Evolutionary conservation across 108 stramenopile genomes (phyloP).

Genomic region (Discostella stelligeroides): DNA sequence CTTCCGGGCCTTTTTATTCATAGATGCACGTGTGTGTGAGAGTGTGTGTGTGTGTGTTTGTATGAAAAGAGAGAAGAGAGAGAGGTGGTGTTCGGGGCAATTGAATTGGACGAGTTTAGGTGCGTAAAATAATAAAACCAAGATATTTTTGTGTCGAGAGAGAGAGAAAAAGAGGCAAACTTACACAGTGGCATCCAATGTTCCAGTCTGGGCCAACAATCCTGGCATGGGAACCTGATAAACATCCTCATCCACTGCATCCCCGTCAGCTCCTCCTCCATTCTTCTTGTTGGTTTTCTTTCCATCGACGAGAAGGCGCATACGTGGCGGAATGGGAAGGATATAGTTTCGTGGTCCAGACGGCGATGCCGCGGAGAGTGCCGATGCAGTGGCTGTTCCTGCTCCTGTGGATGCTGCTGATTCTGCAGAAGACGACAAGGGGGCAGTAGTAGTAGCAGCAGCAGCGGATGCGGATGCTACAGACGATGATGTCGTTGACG

Average conservation of each 20-base stretch:
- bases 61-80: not conserved
- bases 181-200: conserved; percentile 68
- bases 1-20: conserved; percentile 32
- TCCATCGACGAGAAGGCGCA: not conserved
- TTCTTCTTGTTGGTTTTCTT: conserved; percentile 14
- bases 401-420: conserved; percentile 10
- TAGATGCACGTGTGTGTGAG: not conserved
- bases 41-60: not conserved
- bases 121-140: too few relatives aligned
- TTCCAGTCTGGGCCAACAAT: conserved; percentile 82
- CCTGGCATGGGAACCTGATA: conserved; percentile 23
- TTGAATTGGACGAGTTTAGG: too few relatives aligned
- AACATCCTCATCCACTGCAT: too few relatives aligned
- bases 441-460: conserved; percentile 6
- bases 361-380: too few relatives aligned
- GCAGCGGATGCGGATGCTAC: conserved; percentile 14
- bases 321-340: conserved; percentile 36
- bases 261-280: conserved; percentile 12
- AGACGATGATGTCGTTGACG: conserved; percentile 1
- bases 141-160: too few relatives aligned
- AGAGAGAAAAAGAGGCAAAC: conserved; percentile 15
- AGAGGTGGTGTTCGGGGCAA: too few relatives aligned
- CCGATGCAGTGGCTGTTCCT: conserved; percentile 10
- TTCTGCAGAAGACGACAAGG: not conserved
- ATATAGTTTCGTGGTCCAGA: conserved; percentile 33